phyloP scores from a whole-genome alignment of 768 basidiomycete genomes.

The Leucocoprinus sp. region DNA sequence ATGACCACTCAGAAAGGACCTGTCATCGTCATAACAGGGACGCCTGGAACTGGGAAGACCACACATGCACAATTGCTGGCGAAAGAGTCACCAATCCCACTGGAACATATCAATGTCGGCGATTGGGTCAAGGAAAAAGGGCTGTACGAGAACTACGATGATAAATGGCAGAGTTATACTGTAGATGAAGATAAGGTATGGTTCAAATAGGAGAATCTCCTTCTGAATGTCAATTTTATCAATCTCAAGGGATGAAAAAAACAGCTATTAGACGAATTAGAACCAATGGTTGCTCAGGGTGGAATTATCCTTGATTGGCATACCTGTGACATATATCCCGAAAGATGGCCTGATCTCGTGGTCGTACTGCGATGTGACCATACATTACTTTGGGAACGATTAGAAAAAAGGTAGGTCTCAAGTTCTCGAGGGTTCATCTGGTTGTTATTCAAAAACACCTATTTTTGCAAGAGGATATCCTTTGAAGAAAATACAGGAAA shows the following conservation, averaged over 20 bases:
- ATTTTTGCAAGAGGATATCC: slow-evolving; percentile 58
- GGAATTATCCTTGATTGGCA: slow-evolving; percentile 93
- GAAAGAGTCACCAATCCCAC: slow-evolving; percentile 57
- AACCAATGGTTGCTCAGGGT: slow-evolving; percentile 57
- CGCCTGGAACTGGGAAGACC: slow-evolving; percentile 94
- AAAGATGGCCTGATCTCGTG: slow-evolving; percentile 94
- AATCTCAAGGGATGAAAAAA: slow-evolving; percentile 9
- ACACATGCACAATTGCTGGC: slow-evolving; percentile 84
- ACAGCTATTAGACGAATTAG: slow-evolving; percentile 84
- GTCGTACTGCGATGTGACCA: slow-evolving; percentile 90
- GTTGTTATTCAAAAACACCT: no score
- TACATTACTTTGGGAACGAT: slow-evolving; percentile 75
- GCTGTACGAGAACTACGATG: slow-evolving; percentile 79
- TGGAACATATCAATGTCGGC: slow-evolving; percentile 84
- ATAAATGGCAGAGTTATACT: slow-evolving; percentile 91
- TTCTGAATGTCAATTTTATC: slow-evolving; percentile 8
- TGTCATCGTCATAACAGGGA: slow-evolving; percentile 81
- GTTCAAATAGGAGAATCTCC: slow-evolving; percentile 4
- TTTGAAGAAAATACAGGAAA: slow-evolving; percentile 93
- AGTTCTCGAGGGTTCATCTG: no score
- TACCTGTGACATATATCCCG: slow-evolving; percentile 87
- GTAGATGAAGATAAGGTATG: slow-evolving; percentile 94
- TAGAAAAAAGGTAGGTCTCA: slow-evolving; percentile 72
- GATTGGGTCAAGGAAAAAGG: slow-evolving; percentile 80
- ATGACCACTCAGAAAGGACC: slow-evolving; percentile 30